Evolutionary conservation across 345 rosid species (phyloP), one percentile per base, ranked within the genome.

Genomic region (Brassica incana): DNA sequence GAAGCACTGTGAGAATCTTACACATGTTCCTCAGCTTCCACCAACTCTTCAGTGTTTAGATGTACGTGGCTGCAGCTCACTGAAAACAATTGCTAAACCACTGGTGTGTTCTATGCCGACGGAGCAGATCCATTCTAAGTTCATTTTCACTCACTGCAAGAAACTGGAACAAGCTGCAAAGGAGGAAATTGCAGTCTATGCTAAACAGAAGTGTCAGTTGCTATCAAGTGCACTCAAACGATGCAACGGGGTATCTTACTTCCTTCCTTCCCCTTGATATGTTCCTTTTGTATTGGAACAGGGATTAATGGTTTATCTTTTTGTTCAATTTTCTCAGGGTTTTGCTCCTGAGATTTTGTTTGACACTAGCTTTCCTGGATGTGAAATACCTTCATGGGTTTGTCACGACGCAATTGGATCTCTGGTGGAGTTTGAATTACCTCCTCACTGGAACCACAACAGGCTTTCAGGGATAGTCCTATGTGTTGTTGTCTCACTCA

Each of bases 361-460:
- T 12, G 25, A 16, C 35, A 77, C 62, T 1, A 2, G 80, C 69
- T 77, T 59, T 45, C 56, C 56, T 2, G 80, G 75, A 43, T 4
- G 69, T 45, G 80, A 77, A 69, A 18, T 77, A 2, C 80, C 75
- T 43, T 77, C 79, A 43, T 77, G 74, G 74, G 60, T 69, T 69
- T 6, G 1, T 25, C 52, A 77, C 0, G 12, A 77, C 1, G 63
- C 69, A 30, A 30, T 43, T 68, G 80, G 80, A 77, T 77, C 75
- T 30, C 6, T 6, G 52, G 29, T 77, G 69, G 11, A 45, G 7
- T 69, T 69, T 8, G 69, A 77, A 61, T 30, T n/a, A 2, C 80
- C 74, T 1, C 69, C n/a, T 0, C 80, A 77, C 1, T 69, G 80
- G 80, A 69, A 69, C 8, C 2, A 69, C 75, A 77, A 5, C 1